Evolutionary conservation across 306 rosid genomes (phyloP), one percentile per base, ranked within the genome.

Genomic region (Fragaria iinumae): DNA sequence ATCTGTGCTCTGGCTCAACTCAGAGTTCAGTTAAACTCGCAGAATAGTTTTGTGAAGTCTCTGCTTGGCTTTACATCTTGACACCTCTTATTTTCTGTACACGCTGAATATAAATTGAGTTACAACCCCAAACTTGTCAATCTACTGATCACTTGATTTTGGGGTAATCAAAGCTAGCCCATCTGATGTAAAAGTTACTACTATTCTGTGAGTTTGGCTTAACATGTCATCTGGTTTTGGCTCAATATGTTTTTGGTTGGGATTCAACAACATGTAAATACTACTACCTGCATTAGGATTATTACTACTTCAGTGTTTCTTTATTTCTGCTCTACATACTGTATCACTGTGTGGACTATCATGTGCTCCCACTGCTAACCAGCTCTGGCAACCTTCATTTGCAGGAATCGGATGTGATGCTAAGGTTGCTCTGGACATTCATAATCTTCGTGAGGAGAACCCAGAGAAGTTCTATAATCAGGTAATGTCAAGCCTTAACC

Each of bases 321-420:
- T 67, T 43, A 23, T 21, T 77, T 86, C 67, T 62, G 76, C 45
- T 41, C 20, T 47, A 32, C 6, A 23, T 34, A 32, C 36, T 32
- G 36, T 32, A n/a, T 20, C 17, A 14, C 39, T 34, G 29, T 18
- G 25, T 32, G 27, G 59, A 29, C 57, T 67, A 67, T 67, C 63
- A 68, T 71, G 64, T 14, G 38, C 50, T 65, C 39, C 52, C 50
- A 72, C 68, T 39, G 38, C 72, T 86, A 74, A 67, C 66, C 25
- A 72, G 68, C 80, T 83, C 64, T 67, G 68, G 78, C 41, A 14
- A 52, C 79, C 69, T 77, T 82, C 75, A 73, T 62, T 81, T 79
- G 66, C 80, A 96, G 99, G 99, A 81, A 85, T 96, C 80, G 99
- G 99, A 20, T 96, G 99, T 76, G 99, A 96, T 87, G 99, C 99